Conservation (phyloP, 805 yeast genomes). For the Ogataea angusta region DNA sequence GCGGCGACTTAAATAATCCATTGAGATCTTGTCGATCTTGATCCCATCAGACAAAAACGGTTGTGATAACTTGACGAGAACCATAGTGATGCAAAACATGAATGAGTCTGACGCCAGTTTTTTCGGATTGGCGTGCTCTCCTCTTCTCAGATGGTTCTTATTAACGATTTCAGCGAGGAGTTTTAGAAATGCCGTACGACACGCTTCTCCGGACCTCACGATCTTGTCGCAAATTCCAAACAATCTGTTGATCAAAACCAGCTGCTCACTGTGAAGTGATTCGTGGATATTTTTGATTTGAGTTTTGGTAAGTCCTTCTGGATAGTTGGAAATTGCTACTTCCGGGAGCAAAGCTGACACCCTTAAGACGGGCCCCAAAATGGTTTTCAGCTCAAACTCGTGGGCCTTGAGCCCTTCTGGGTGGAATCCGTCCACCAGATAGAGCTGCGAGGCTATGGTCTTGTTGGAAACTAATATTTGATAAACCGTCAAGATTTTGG, state of each 20-base stretch:
- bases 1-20: conserved; percentile 57
- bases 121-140: conserved; percentile 70
- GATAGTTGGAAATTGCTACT: conserved; percentile 46
- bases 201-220: conserved; percentile 64
- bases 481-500: conserved; percentile 50
- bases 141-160: conserved; percentile 80
- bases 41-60: conserved; percentile 71
- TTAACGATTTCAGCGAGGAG: conserved; percentile 77
- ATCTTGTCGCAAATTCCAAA: conserved; percentile 70
- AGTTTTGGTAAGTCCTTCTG: conserved; percentile 33
- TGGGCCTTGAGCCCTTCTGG: conserved; percentile 46
- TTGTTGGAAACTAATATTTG: conserved; percentile 59
- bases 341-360: conserved; percentile 67
- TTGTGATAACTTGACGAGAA: conserved; percentile 68
- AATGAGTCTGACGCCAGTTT: conserved; percentile 75
- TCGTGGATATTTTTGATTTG: conserved; percentile 52
- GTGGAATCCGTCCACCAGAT: conserved; percentile 53
- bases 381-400: conserved; percentile 56
- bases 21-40: conserved; percentile 75
- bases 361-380: conserved; percentile 74
- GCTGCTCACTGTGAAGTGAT: conserved; percentile 63
- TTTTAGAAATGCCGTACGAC: conserved; percentile 61
- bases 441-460: conserved; percentile 56
- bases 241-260: conserved; percentile 55
- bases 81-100: conserved; percentile 69